A percentile compares a stretch with the other conserved stretches of the same genome.
Conservation (phyloP, 169 alveolate genomes). For the Plasmodium malariae region DNA sequence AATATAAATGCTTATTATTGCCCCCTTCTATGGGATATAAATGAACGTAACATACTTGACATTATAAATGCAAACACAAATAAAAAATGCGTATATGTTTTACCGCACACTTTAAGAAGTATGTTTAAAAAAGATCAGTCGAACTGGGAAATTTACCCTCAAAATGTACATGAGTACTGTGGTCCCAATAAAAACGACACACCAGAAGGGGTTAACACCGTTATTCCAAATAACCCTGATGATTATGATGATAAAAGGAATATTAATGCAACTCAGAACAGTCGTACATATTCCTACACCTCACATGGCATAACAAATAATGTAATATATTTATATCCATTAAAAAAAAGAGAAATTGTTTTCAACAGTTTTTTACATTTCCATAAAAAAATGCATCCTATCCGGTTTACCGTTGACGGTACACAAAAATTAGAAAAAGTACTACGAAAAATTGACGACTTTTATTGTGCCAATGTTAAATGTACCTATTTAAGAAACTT, state of each 20-base stretch:
- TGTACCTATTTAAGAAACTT: conserved; percentile 10
- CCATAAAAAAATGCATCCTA: conserved; percentile 44
- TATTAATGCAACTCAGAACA: neutral
- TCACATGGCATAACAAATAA: neutral
- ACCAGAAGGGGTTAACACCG: neutral
- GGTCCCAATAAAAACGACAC: neutral
- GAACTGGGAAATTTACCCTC: neutral
- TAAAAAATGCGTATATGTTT: conserved; percentile 37
- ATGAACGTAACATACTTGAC: conserved; percentile 24
- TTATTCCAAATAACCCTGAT: neutral
- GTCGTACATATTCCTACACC: neutral
- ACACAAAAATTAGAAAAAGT: conserved; percentile 36
- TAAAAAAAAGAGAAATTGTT: conserved; percentile 29
- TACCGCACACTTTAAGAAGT: conserved; percentile 6
- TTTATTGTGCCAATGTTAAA: conserved; percentile 30
- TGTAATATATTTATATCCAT: conserved; percentile 28
- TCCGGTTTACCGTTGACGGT: conserved; percentile 29
- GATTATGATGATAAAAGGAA: conserved; percentile 4
- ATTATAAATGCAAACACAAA: conserved; percentile 23
- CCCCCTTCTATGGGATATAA: conserved; percentile 60
- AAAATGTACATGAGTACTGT: neutral
- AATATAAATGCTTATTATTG: conserved; percentile 43
- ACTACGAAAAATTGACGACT: conserved; percentile 28
- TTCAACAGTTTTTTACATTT: conserved; percentile 22
- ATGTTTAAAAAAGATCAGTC: neutral